Conservation (phyloP, 2,329 filamentous ascomycete species). For the Curvularia eragrostidis region DNA sequence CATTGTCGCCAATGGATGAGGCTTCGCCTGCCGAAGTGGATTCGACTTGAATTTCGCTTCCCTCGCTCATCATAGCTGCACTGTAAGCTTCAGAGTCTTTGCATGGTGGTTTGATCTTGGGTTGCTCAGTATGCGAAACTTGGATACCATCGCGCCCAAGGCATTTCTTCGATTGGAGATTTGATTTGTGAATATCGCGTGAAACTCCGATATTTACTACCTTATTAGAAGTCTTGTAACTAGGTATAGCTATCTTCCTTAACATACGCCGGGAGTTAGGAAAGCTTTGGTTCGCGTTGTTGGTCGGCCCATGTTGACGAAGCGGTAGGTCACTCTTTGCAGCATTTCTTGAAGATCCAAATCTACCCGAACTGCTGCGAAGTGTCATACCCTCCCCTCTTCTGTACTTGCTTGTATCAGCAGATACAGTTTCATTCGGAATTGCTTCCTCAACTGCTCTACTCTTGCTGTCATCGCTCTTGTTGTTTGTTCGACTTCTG, state of each 20-base stretch:
- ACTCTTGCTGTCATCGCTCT: neutral
- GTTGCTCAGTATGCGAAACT: slow-evolving; percentile 24
- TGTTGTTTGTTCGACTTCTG: neutral
- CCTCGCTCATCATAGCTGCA: neutral
- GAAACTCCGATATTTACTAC: neutral
- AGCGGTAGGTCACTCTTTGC: neutral
- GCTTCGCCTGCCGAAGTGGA: slow-evolving; percentile 1
- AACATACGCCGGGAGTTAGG: neutral
- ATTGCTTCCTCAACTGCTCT: neutral
- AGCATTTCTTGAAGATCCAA: neutral
- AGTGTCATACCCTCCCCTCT: neutral
- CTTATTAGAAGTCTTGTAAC: neutral
- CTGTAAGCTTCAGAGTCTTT: slow-evolving; percentile 10
- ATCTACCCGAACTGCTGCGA: neutral
- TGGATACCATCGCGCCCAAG: slow-evolving; percentile 15
- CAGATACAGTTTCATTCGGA: neutral
- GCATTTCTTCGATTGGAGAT: neutral
- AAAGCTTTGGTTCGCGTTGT: neutral
- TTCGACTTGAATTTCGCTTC: slow-evolving; percentile 8
- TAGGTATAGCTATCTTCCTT: neutral
- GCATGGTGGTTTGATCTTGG: neutral
- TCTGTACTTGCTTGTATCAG: neutral
- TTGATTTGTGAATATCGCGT: neutral
- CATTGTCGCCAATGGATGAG: neutral
- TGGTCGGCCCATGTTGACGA: neutral